phyloP scores from a whole-genome alignment of 805 yeast genomes.

The Kazachstania taianensis region DNA sequence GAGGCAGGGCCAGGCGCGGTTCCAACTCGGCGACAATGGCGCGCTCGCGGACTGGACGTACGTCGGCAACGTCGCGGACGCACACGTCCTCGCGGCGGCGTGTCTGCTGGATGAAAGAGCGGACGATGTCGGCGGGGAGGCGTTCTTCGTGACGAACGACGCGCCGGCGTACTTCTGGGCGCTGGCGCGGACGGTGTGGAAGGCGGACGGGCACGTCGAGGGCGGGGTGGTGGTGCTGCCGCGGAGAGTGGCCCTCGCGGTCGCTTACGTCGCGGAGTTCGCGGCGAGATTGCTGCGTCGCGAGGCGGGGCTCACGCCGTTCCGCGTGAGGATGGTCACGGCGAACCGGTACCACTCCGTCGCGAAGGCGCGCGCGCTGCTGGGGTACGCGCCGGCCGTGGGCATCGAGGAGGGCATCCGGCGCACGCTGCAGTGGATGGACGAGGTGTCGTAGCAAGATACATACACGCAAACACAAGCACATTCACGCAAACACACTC shows the following conservation, averaged over 20 bases:
- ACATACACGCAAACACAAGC: too few relatives aligned
- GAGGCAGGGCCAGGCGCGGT: constrained; percentile 73
- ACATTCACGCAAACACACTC: too few relatives aligned
- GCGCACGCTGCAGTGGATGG: constrained; percentile 79
- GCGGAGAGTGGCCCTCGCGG: constrained; percentile 65
- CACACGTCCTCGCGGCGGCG: constrained; percentile 88
- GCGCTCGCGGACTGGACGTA: constrained; percentile 95
- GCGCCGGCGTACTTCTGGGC: constrained; percentile 96
- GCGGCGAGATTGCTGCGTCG: constrained; percentile 62
- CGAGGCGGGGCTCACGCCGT: constrained; percentile 92
- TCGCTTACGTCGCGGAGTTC: constrained; percentile 74
- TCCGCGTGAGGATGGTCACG: constrained; percentile 85
- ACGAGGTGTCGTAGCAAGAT: constrained; percentile 37
- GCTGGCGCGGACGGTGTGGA: constrained; percentile 93
- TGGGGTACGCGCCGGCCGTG: constrained; percentile 77
- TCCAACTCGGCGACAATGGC: constrained; percentile 90
- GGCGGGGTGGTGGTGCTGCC: constrained; percentile 61
- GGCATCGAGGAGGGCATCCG: constrained; percentile 70
- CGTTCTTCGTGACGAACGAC: constrained; percentile 87
- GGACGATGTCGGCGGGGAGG: constrained; percentile 62
- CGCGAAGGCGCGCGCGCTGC: constrained; percentile 64
- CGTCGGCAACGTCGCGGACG: constrained; percentile 96
- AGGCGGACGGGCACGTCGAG: constrained; percentile 83
- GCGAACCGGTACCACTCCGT: constrained; percentile 92
- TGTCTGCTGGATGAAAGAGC: constrained; percentile 44